Conservation (phyloP, 192 early-diverging fungal species). For the Coemansia sp. region DNA sequence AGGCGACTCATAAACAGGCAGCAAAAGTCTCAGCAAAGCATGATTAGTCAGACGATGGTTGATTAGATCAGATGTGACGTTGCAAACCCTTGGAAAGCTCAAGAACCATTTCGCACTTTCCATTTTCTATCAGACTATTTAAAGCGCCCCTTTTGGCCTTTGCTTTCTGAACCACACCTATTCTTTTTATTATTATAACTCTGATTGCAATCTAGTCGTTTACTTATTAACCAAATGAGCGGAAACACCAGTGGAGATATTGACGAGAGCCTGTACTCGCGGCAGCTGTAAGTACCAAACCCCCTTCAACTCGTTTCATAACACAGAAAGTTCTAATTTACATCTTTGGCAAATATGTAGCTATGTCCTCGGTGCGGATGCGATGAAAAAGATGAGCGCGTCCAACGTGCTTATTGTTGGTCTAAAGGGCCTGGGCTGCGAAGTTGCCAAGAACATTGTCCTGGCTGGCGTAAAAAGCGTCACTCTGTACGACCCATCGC, state of each 20-base stretch:
- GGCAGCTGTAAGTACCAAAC: constrained; percentile 84
- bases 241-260: constrained; percentile 55
- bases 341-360: constrained; percentile 49
- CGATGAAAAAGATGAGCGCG: constrained; percentile 97
- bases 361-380: constrained; percentile 88
- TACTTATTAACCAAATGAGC: constrained; percentile 11
- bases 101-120: too few species aligned
- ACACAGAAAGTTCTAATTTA: neutral
- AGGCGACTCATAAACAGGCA: neutral
- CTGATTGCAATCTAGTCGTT: constrained; percentile 14
- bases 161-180: constrained; percentile 1
- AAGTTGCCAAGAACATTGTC: constrained; percentile 98
- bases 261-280: constrained; percentile 97
- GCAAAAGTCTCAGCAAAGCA: neutral
- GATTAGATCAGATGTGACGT: constrained; percentile 12
- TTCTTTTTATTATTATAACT: constrained; percentile 10
- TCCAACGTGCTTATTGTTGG: constrained; percentile 97
- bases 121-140: too few species aligned
- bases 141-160: too few species aligned
- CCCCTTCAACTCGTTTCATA: constrained; percentile 4
- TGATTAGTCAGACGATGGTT: neutral
- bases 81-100: too few species aligned
- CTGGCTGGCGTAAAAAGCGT: constrained; percentile 99
- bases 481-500: constrained; percentile 84
- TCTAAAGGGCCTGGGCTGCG: constrained; percentile 93